Conservation (phyloP, 495 filamentous ascomycete genomes). For the Aspergillus saccharolyticus region DNA sequence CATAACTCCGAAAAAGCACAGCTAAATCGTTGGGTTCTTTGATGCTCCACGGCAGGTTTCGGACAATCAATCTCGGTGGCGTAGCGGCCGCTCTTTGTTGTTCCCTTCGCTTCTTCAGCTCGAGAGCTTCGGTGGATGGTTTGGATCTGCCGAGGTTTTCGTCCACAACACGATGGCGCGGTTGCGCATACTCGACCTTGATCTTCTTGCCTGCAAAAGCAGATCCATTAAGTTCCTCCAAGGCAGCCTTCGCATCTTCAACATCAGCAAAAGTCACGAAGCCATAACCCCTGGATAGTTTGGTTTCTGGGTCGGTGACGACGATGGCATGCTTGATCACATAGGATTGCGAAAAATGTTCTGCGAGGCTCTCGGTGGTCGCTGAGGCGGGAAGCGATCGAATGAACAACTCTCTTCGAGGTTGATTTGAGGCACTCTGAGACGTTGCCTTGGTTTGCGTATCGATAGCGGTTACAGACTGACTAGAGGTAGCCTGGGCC, state of each 20-base stretch:
- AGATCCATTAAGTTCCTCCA: slow-evolving; percentile 69
- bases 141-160: slow-evolving; percentile 46
- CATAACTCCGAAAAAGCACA: slow-evolving; percentile 74
- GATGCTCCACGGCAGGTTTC: slow-evolving; percentile 95
- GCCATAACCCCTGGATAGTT: slow-evolving; percentile 83
- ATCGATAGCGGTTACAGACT: slow-evolving; percentile 21
- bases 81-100: slow-evolving; percentile 52
- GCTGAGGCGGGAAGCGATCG: slow-evolving; percentile 71
- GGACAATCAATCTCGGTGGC: slow-evolving; percentile 82
- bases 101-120: slow-evolving; percentile 54
- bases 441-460: slow-evolving; percentile 17
- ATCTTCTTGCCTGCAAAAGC: slow-evolving; percentile 74
- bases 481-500: slow-evolving; percentile 13
- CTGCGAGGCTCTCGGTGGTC: slow-evolving; percentile 77
- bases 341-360: slow-evolving; percentile 88
- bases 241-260: slow-evolving; percentile 78
- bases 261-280: slow-evolving; percentile 95
- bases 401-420: slow-evolving; percentile 76
- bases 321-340: slow-evolving; percentile 91
- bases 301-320: slow-evolving; percentile 73
- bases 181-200: slow-evolving; percentile 80
- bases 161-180: slow-evolving; percentile 65
- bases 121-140: slow-evolving; percentile 40
- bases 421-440: slow-evolving; percentile 28
- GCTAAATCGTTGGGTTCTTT: slow-evolving; percentile 75